phyloP scores from a whole-genome alignment of 768 basidiomycete species.

The Hygrocybe punicea region DNA sequence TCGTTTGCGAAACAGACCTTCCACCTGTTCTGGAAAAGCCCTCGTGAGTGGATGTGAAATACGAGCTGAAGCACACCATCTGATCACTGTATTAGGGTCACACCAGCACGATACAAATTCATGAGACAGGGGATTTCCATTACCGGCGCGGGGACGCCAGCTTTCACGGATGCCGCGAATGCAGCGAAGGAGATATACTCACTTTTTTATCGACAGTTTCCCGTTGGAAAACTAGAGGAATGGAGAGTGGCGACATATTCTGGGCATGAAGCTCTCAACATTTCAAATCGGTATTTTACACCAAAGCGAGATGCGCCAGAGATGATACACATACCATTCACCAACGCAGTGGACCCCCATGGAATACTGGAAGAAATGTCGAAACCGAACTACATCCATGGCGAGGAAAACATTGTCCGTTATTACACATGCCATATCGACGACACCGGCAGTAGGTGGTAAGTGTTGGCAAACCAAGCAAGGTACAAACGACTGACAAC shows the following conservation, averaged over 20 bases:
- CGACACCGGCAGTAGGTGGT: not conserved
- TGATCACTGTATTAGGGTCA: not conserved
- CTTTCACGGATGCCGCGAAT: not conserved
- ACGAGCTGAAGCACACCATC: not conserved
- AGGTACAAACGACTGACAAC: not conserved
- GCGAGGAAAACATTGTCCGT: not conserved
- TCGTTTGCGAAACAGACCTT: slow-evolving; percentile 4
- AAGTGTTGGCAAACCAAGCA: not conserved
- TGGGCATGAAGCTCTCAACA: not conserved
- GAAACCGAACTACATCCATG: not conserved
- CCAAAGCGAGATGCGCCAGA: slow-evolving; percentile 1
- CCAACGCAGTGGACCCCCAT: not conserved
- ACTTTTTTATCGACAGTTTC: slow-evolving; percentile 5
- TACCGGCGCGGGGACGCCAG: not conserved
- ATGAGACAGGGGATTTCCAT: not conserved
- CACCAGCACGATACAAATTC: not conserved
- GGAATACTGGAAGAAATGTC: not conserved
- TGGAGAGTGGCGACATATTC: not conserved
- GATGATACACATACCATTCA: not conserved
- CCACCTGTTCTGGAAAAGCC: slow-evolving; percentile 10
- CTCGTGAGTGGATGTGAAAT: slow-evolving; percentile 3
- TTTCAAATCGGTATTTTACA: slow-evolving; percentile 1
- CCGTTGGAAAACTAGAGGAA: slow-evolving; percentile 1
- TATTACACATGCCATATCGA: not conserved
- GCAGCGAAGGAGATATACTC: not conserved